Percentiles rank a stretch among this genome's conserved stretches.
Evolutionary conservation across 164 flowering plant genomes (phyloP).

Genomic region (Saururus chinensis): DNA sequence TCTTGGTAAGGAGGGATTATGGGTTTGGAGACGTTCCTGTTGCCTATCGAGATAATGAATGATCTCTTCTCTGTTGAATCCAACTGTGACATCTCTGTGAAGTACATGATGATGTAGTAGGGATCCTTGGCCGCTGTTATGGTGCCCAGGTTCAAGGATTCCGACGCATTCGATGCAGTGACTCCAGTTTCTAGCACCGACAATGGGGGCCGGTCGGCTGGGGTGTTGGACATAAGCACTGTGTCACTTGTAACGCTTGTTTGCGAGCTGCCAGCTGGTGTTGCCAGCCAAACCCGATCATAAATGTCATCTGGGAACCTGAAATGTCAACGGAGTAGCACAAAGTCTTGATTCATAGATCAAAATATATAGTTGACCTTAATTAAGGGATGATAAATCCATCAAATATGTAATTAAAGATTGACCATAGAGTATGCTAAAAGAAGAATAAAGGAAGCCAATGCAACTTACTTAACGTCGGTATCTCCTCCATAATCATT

Average conservation of each 20-base stretch:
- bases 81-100: conserved; percentile 10
- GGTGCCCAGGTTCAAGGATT: not conserved
- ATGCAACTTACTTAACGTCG: not conserved
- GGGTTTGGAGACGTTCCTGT: not conserved
- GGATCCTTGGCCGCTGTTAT: not conserved
- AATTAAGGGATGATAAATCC: too few species aligned
- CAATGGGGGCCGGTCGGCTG: conserved; percentile 22
- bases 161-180: conserved; percentile 5
- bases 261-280: not conserved
- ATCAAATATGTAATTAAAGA: too few species aligned
- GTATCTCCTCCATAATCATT: not conserved
- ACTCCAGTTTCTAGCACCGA: conserved; percentile 21
- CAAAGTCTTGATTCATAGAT: not conserved
- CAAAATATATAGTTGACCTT: too few species aligned
- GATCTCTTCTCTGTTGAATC: conserved; percentile 7
- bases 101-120: conserved; percentile 10
- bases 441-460: not conserved
- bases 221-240: not conserved
- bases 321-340: not conserved
- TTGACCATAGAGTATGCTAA: not conserved
- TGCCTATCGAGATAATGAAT: not conserved
- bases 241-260: conserved; percentile 8
- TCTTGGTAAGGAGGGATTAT: conserved; percentile 25
- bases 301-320: conserved; percentile 34
- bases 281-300: conserved; percentile 36